A percentile compares a stretch with the other conserved stretches of the same genome.
Evolutionary conservation across 1,139 yeast genomes (phyloP).

Genomic region (Suhomyces yuchorum): DNA sequence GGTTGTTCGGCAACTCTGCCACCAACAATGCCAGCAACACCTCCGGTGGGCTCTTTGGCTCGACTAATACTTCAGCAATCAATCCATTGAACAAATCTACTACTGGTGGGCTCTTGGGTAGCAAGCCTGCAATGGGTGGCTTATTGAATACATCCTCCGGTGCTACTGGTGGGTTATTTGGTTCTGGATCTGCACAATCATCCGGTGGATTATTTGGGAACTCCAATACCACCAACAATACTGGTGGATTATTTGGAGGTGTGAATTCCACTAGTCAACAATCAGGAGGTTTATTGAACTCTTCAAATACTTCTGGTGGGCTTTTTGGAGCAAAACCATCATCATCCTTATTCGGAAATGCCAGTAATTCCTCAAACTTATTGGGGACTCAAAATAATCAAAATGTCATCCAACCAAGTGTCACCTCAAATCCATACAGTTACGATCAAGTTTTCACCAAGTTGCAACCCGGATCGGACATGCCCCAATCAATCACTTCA

Average conservation of each 20-base stretch:
- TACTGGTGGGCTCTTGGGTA: conserved; percentile 19
- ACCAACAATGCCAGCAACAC: not conserved
- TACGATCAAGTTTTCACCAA: conserved; percentile 26
- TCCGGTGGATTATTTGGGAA: conserved; percentile 28
- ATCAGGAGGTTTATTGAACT: conserved; percentile 19
- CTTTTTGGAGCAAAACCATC: conserved; percentile 6
- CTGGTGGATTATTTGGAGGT: conserved; percentile 18
- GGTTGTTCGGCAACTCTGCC: not conserved
- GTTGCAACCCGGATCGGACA: conserved; percentile 20
- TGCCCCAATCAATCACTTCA: conserved; percentile 45
- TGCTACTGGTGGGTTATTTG: conserved; percentile 25
- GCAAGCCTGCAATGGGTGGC: conserved; percentile 5
- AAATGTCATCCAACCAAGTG: conserved; percentile 5
- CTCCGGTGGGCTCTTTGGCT: not conserved
- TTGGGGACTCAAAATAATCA: not conserved
- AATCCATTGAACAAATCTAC: not conserved
- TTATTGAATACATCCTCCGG: conserved; percentile 6
- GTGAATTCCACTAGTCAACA: not conserved
- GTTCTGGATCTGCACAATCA: no score
- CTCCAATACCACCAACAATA: conserved; percentile 4
- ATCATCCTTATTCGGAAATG: conserved; percentile 1
- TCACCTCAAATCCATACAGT: conserved; percentile 29
- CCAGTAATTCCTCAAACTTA: not conserved
- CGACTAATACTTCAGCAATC: not conserved
- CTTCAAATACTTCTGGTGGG: conserved; percentile 12